Conservation (phyloP, 495 filamentous ascomycete species). For the Pyrenula aspistea region DNA sequence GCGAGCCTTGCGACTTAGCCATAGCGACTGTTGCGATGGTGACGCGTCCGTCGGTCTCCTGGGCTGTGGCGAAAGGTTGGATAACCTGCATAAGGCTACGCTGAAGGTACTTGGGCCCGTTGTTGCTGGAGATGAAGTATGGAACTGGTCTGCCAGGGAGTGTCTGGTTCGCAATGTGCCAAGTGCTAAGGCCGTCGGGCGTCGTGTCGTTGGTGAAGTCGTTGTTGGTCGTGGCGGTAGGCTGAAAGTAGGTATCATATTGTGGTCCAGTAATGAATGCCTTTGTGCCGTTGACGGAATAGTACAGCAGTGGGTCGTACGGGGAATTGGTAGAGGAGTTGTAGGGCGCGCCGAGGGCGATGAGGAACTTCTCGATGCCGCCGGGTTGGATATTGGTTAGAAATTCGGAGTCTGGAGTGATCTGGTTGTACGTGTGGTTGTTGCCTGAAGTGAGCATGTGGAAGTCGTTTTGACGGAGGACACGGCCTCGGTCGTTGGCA, state of each 20-base stretch:
- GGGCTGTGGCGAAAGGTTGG: not conserved
- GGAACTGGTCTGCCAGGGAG: not conserved
- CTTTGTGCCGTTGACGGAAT: not conserved
- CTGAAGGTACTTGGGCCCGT: not conserved
- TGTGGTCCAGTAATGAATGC: not conserved
- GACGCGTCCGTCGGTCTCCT: not conserved
- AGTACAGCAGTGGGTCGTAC: not conserved
- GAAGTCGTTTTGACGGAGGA: not conserved
- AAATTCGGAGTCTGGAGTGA: not conserved
- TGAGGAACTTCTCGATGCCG: not conserved
- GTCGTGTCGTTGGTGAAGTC: not conserved
- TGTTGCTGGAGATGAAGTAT: not conserved
- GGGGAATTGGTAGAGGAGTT: not conserved
- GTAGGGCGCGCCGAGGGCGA: not conserved
- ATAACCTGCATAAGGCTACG: not conserved
- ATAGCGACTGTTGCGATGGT: not conserved
- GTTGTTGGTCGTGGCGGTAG: not conserved
- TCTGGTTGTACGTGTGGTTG: not conserved
- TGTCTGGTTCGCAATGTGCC: not conserved
- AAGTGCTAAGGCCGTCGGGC: not conserved
- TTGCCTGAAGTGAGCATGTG: not conserved
- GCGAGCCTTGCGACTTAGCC: not conserved
- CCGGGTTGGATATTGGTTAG: not conserved
- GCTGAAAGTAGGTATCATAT: not conserved
- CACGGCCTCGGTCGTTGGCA: not conserved